These are phyloP conservation scores for Entophlyctis luteolus DNA, from an alignment of 192 early-diverging fungal genomes.

Conservation along the genomic window DNA sequence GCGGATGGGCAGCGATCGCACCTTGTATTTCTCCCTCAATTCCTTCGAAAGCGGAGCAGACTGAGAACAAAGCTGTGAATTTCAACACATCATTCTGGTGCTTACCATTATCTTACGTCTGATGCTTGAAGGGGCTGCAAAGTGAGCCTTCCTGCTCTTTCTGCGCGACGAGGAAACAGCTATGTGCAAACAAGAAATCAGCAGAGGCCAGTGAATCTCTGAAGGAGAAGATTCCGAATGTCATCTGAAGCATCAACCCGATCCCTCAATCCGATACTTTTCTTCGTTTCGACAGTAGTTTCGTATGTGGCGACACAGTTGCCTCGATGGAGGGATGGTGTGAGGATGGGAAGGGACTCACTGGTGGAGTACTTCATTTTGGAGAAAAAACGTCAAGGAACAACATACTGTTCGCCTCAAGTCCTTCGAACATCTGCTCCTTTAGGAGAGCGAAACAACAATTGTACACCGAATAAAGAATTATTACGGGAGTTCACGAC, in stretches of 20 bases:
- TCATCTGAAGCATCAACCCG: too few species aligned
- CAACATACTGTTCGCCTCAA: conserved; percentile 4
- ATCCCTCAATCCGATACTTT: too few species aligned
- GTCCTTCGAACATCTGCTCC: too few species aligned
- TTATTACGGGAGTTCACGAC: too few species aligned
- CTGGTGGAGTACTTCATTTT: neutral
- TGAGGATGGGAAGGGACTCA: neutral
- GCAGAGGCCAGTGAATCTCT: too few species aligned
- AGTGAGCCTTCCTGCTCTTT: conserved; percentile 98
- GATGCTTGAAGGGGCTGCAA: conserved; percentile 89
- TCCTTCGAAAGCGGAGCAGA: conserved; percentile 92
- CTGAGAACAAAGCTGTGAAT: too few species aligned
- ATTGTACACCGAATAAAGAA: too few species aligned
- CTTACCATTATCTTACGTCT: conserved; percentile 88
- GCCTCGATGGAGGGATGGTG: too few species aligned
- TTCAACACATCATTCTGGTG: too few species aligned
- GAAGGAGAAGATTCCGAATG: too few species aligned
- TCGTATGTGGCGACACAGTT: neutral
- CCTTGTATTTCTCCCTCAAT: conserved; percentile 92
- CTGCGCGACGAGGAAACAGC: conserved; percentile 52
- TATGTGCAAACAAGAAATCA: neutral
- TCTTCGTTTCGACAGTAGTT: neutral
- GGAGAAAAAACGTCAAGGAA: too few species aligned
- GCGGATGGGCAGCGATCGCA: conserved; percentile 92
- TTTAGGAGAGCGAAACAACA: too few species aligned